phyloP scores from a whole-genome alignment of 257 asterid genomes.

The Knoxia roxburghii region DNA sequence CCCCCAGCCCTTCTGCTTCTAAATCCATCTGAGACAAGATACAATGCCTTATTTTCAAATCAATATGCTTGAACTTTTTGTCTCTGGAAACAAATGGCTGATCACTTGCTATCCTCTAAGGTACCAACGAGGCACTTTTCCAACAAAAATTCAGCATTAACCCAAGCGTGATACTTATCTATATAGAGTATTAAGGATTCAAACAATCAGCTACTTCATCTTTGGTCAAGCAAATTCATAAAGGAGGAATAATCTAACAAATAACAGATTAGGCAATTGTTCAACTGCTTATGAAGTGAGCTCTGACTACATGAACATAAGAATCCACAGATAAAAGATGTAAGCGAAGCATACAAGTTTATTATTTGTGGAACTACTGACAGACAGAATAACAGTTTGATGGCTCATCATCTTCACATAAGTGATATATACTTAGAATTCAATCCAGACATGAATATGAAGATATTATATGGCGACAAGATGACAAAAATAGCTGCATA shows the following conservation, averaged over 20 bases:
- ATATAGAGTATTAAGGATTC: constrained; percentile 38
- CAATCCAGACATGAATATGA: neutral
- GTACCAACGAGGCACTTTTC: constrained; percentile 91
- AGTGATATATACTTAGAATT: neutral
- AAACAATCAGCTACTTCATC: constrained; percentile 19
- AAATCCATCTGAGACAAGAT: neutral
- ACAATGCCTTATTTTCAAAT: constrained; percentile 1
- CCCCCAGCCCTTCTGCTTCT: too few species aligned
- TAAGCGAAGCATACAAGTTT: neutral
- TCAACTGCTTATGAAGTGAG: too few species aligned
- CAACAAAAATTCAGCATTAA: constrained; percentile 72
- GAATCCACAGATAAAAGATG: neutral
- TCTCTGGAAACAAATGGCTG: constrained; percentile 1
- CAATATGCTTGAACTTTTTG: constrained; percentile 8
- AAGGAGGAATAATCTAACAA: neutral
- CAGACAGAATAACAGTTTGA: neutral
- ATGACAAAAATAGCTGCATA: neutral
- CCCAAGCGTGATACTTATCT: constrained; percentile 98
- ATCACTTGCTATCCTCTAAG: constrained; percentile 45
- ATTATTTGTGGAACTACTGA: too few species aligned
- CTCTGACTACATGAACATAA: neutral
- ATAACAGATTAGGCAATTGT: neutral
- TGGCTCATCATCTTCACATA: neutral
- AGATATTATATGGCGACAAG: neutral
- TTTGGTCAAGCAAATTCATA: neutral